Base-by-base conservation (phyloP, 164 flowering plant genomes). In the Litsea cubeba region DNA sequence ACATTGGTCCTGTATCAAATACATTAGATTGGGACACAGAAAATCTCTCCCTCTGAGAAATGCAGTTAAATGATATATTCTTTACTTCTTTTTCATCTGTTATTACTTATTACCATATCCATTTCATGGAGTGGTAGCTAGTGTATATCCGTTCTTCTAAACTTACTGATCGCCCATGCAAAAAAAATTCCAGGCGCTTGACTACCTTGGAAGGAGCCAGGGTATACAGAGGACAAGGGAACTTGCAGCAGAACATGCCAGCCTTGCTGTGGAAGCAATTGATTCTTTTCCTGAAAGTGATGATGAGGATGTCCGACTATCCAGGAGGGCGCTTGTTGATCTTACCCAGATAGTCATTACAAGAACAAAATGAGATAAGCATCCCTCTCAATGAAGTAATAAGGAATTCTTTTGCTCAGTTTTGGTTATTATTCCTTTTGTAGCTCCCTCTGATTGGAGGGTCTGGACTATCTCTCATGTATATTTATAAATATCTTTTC, bases 291-390 rank as follows among this genome's bases (percentile, higher is more conserved):
- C 98, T 0, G 90, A 88, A 54, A 92, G 79, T 24, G 83, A 89
- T 26, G 89, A 93, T 65, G 97, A 92, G 72, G 89, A 87, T 58
- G 97, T 88, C 22, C 76, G 46, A 75, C 85, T 78, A 78, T 88
- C 92, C 49, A 95, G 98, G 74, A 82, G 91, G 68, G 97, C 99
- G 17, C 95, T 95, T 20, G 78, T 92, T 63, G 95, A 90, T 69
- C 85, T 95, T 30, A 90, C 97, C 6, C 87, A 87, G 0, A 84
- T 82, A 78, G 95, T 95, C 77, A 86, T 93, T 46, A 87, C 88
- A 26, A 87, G 99, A 87, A 88, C 87, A 12, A 92, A 95, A 80
- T 95, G 70, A 73, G 46, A 40, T 40, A 40, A 40, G 46, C 46
- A 40, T 54, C n/a, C 60, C n/a, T 54, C n/a, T 14, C n/a, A 15